Evolutionary conservation across 768 basidiomycete genomes (phyloP), one percentile per base, ranked within the genome.

Genomic region (Leccinum disarticulatum): DNA sequence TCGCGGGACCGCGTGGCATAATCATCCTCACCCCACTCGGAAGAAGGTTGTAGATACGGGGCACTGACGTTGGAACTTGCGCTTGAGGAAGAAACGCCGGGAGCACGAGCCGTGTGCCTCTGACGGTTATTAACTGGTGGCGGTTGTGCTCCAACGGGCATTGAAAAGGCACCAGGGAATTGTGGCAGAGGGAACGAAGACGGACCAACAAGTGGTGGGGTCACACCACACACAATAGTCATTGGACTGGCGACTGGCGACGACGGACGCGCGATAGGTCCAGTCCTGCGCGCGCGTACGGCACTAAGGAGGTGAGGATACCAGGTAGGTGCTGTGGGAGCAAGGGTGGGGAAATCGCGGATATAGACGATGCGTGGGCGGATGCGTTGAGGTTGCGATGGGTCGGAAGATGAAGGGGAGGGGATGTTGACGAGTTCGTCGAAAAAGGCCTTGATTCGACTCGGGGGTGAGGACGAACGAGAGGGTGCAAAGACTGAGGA

Each of bases 141-240:
- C 8, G n/a, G 19, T 33, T 72, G 68, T n/a, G 55, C 30, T 17
- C 50, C 63, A n/a, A 30, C 6, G 22, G 59, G 13, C 57, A 61
- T 49, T 1, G 59, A 49, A 47, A 68, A 70, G 3, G 64, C 19
- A 14, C 58, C 63, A 4, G 58, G 5, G 31, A 48, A 61, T 56
- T 65, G 30, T 36, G 64, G 35, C 2, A 62, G 54, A 27, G 57
- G 14, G 56, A 61, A 11, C 66, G 73, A 52, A 66, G 69, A 63
- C 10, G 83, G 76, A n/a, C 83, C 80, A 14, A 84, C 76, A n/a
- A 93, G 75, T 4, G 90, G 77, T 28, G 94, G 93, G 1, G 89
- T 87, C 67, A 92, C 85, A n/a, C 93, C 93, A 66, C 96, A 90
- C 17, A 97, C 79, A 51, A 97, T 92, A 8, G 87, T 84, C 65